A percentile compares a stretch with the other conserved stretches of the same genome.
Conservation (phyloP, 1,139 yeast species). For the Kodamaea plutei region DNA sequence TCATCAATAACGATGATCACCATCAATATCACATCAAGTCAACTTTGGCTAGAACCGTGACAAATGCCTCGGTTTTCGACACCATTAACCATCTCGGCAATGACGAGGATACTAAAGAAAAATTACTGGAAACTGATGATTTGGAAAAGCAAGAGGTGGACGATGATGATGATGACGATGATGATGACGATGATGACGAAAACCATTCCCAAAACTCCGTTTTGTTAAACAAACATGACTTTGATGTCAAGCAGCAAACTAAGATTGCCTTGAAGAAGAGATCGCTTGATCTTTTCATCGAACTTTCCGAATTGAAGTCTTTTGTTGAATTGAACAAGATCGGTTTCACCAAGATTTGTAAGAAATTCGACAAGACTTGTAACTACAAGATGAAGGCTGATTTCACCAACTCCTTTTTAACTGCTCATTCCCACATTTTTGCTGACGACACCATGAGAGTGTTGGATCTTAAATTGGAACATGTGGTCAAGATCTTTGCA, state of each 20-base stretch:
- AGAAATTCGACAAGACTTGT: conserved; percentile 84
- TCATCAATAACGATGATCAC: conserved; percentile 18
- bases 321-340: conserved; percentile 78
- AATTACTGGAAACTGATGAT: too few relatives aligned
- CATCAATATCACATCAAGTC: conserved; percentile 24
- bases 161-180: conserved; percentile 40
- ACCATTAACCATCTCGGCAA: conserved; percentile 21
- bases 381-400: conserved; percentile 53
- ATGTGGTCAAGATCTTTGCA: conserved; percentile 48
- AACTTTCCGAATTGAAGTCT: conserved; percentile 78
- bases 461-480: conserved; percentile 46
- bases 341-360: conserved; percentile 84
- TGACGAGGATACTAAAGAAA: conserved; percentile 15
- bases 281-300: conserved; percentile 62
- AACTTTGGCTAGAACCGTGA: too few relatives aligned
- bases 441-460: conserved; percentile 37
- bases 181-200: conserved; percentile 41
- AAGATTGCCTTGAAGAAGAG: conserved; percentile 68
- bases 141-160: conserved; percentile 18
- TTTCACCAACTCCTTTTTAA: conserved; percentile 46
- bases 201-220: conserved; percentile 32
- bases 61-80: conserved; percentile 29
- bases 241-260: conserved; percentile 47
- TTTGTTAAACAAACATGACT: conserved; percentile 44
- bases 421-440: conserved; percentile 45